Percentiles rank a stretch among this genome's conserved stretches.
Conservation (phyloP, 352 stramenopile genomes). For the Phytophthora capsici region DNA sequence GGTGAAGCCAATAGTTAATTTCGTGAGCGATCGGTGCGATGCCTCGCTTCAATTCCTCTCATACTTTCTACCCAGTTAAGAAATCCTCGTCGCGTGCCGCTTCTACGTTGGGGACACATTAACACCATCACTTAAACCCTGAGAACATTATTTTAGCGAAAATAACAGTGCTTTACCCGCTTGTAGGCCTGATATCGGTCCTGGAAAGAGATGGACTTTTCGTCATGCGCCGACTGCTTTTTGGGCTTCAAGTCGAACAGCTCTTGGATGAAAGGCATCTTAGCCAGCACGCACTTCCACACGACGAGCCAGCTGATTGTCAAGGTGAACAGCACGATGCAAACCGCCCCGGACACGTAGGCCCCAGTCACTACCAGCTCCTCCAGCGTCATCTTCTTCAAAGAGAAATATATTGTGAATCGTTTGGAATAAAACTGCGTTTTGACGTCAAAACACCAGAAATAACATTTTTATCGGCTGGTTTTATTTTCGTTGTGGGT, state of each 20-base stretch:
- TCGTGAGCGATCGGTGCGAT: constrained; percentile 25
- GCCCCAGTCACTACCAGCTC: constrained; percentile 66
- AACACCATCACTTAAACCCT: constrained; percentile 3
- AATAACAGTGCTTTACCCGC: constrained; percentile 39
- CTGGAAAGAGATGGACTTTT: constrained; percentile 76
- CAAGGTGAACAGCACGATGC: constrained; percentile 85
- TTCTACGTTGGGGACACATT: constrained; percentile 46
- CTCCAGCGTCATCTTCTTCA: constrained; percentile 45
- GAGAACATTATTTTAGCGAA: neutral
- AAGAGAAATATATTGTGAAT: too few relatives aligned
- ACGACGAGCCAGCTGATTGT: constrained; percentile 81
- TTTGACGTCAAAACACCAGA: too few relatives aligned
- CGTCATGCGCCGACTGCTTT: constrained; percentile 40
- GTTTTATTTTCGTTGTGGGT: too few relatives aligned
- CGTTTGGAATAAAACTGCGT: too few relatives aligned
- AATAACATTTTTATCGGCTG: too few relatives aligned
- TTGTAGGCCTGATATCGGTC: constrained; percentile 74
- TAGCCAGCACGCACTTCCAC: constrained; percentile 85
- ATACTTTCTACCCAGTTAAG: constrained; percentile 13
- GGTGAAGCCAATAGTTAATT: constrained; percentile 36
- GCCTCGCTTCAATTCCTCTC: constrained; percentile 11
- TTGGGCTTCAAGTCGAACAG: constrained; percentile 85
- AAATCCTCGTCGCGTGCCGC: constrained; percentile 43
- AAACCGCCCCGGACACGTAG: constrained; percentile 78
- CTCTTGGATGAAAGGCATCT: constrained; percentile 86